Evolutionary conservation across 257 asterid species (phyloP).

Genomic region (Verbascum thapsus): DNA sequence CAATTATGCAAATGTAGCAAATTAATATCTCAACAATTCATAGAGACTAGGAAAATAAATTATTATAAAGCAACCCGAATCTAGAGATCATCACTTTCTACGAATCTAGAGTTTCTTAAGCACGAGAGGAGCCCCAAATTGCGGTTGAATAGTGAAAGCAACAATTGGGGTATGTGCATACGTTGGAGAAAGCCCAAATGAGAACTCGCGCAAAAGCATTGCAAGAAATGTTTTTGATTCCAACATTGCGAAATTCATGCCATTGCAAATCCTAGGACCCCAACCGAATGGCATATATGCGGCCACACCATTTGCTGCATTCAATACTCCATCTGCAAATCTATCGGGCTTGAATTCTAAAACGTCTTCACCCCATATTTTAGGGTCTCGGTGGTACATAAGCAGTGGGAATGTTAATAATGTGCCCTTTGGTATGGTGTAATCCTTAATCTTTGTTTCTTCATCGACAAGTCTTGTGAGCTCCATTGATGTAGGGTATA

Average conservation of each 20-base stretch:
- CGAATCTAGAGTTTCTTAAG: slow-evolving; percentile 23
- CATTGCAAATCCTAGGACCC: slow-evolving; percentile 43
- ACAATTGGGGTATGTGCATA: slow-evolving; percentile 23
- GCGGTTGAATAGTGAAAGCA: slow-evolving; percentile 24
- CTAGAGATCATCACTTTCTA: too few species aligned
- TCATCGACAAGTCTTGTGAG: slow-evolving; percentile 16
- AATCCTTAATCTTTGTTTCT: slow-evolving; percentile 20
- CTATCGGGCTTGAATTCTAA: slow-evolving; percentile 33
- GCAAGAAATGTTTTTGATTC: slow-evolving; percentile 33
- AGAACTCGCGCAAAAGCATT: slow-evolving; percentile 25
- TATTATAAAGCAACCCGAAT: too few species aligned
- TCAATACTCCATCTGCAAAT: slow-evolving; percentile 30
- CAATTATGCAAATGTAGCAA: too few species aligned
- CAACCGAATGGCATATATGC: slow-evolving; percentile 39
- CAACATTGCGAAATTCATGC: slow-evolving; percentile 16
- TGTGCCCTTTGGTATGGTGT: slow-evolving; percentile 25
- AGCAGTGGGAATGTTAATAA: slow-evolving; percentile 24
- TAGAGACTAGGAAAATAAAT: too few species aligned
- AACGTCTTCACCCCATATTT: slow-evolving; percentile 41
- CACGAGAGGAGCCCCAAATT: slow-evolving; percentile 32
- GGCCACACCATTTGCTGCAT: slow-evolving; percentile 33
- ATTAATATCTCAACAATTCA: too few species aligned
- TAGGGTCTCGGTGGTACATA: slow-evolving; percentile 21
- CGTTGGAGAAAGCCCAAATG: slow-evolving; percentile 21
- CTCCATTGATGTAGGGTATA: slow-evolving; percentile 31